A percentile compares a stretch with the other conserved stretches of the same genome.
phyloP scores from a whole-genome alignment of 805 yeast species.

The Candida dendrica region DNA sequence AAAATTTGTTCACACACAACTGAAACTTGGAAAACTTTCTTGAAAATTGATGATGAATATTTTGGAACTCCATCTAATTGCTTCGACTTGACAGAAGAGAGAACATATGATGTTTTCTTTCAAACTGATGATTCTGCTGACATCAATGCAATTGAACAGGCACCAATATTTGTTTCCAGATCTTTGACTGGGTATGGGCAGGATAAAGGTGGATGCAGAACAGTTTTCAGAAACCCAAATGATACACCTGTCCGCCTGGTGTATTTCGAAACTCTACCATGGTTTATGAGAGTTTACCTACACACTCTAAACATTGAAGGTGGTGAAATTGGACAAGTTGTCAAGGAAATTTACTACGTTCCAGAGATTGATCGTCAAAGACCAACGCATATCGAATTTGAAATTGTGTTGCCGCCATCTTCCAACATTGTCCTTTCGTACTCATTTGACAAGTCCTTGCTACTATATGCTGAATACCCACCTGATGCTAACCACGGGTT shows the following conservation, averaged over 20 bases:
- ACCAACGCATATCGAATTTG: conserved; percentile 78
- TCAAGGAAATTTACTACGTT: conserved; percentile 50
- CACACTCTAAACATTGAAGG: conserved; percentile 46
- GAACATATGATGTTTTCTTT: conserved; percentile 22
- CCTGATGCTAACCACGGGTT: conserved; percentile 99
- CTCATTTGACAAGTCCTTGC: conserved; percentile 80
- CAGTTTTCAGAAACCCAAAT: conserved; percentile 66
- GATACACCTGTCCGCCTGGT: conserved; percentile 39
- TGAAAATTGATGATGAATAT: conserved; percentile 20
- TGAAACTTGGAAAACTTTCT: conserved; percentile 39
- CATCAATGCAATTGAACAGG: conserved; percentile 32
- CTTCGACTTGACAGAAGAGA: conserved; percentile 24
- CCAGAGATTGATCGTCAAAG: conserved; percentile 77
- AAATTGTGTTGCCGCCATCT: conserved; percentile 55
- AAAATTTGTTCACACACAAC: conserved; percentile 37
- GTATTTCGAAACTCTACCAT: conserved; percentile 80
- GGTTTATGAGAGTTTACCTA: conserved; percentile 83
- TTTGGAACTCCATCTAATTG: conserved; percentile 29
- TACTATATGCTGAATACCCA: conserved; percentile 89
- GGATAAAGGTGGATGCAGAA: conserved; percentile 83
- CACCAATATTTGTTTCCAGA: conserved; percentile 71
- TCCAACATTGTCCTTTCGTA: conserved; percentile 57
- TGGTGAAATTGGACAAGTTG: conserved; percentile 25
- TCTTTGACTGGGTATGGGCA: conserved; percentile 89
- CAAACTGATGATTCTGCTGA: conserved; percentile 37